These are phyloP conservation scores for Rhizoctonia solani DNA, from an alignment of 1,284 basidiomycete species.

Conservation along the genomic window DNA sequence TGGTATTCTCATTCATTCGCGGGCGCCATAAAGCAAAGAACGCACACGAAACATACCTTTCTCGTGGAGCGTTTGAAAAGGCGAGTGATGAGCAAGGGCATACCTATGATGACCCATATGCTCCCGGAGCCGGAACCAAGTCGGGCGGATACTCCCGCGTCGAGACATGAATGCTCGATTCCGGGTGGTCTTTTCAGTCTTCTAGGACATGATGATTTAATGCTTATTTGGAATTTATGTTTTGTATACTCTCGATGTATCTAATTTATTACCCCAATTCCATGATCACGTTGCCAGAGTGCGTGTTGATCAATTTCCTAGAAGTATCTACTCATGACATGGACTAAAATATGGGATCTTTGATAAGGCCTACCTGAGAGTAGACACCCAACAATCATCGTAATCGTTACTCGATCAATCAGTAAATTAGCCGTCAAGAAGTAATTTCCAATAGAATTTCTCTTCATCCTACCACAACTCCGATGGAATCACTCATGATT, in stretches of 20 bases:
- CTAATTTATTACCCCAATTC: too few relatives aligned
- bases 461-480: neutral
- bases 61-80: conserved; percentile 13
- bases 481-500: neutral
- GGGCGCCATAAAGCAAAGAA: neutral
- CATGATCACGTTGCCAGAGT: too few relatives aligned
- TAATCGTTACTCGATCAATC: too few relatives aligned
- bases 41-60: neutral
- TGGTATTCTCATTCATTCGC: neutral
- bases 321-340: too few relatives aligned
- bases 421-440: too few relatives aligned
- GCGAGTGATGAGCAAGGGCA: conserved; percentile 5
- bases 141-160: conserved; percentile 1
- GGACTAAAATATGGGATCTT: too few relatives aligned
- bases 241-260: too few relatives aligned
- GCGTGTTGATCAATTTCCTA: too few relatives aligned
- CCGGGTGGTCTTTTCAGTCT: neutral
- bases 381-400: too few relatives aligned
- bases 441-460: neutral
- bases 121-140: neutral
- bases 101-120: conserved; percentile 16
- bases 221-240: too few relatives aligned
- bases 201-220: neutral
- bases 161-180: neutral
- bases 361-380: too few relatives aligned